Percentiles rank a stretch among this genome's conserved stretches.
Evolutionary conservation across 495 filamentous ascomycete species (phyloP).

Genomic region (Penicillium daleae): DNA sequence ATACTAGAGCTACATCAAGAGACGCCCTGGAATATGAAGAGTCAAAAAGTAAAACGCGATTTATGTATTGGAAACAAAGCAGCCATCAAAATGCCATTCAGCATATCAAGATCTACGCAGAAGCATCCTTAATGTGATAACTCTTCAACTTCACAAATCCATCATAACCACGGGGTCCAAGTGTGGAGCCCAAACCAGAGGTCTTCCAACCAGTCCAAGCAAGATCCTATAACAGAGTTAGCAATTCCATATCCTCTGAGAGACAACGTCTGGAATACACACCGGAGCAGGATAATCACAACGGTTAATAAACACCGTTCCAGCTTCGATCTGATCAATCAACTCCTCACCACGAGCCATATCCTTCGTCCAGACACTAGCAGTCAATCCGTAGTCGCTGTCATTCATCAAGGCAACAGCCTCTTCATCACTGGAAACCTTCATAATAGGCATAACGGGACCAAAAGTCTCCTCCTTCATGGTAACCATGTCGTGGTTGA

Average conservation of each 20-base stretch:
- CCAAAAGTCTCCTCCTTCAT: conserved; percentile 98
- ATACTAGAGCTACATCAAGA: too few relatives aligned
- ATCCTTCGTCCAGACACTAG: conserved; percentile 98
- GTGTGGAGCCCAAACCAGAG: conserved; percentile 85
- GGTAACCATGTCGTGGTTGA: conserved; percentile 82
- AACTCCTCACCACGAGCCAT: conserved; percentile 73
- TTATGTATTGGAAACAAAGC: background rate
- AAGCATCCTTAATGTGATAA: conserved; percentile 80
- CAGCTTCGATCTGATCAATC: conserved; percentile 82
- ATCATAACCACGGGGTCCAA: conserved; percentile 90
- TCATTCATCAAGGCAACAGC: conserved; percentile 92
- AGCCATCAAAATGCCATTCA: background rate
- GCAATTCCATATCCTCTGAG: conserved; percentile 4
- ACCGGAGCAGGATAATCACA: conserved; percentile 92
- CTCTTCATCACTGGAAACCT: conserved; percentile 80
- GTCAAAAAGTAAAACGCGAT: background rate
- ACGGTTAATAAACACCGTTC: conserved; percentile 95
- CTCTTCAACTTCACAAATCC: conserved; percentile 96
- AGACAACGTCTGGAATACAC: conserved; percentile 42
- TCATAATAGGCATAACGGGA: conserved; percentile 92
- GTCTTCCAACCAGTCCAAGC: conserved; percentile 99
- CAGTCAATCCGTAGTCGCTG: conserved; percentile 90
- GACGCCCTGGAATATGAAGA: background rate
- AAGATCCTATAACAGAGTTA: conserved; percentile 68
- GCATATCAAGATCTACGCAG: conserved; percentile 6